Evolutionary conservation across 2,329 filamentous ascomycete species (phyloP).

Genomic region (Magnaporthiopsis incrustans): DNA sequence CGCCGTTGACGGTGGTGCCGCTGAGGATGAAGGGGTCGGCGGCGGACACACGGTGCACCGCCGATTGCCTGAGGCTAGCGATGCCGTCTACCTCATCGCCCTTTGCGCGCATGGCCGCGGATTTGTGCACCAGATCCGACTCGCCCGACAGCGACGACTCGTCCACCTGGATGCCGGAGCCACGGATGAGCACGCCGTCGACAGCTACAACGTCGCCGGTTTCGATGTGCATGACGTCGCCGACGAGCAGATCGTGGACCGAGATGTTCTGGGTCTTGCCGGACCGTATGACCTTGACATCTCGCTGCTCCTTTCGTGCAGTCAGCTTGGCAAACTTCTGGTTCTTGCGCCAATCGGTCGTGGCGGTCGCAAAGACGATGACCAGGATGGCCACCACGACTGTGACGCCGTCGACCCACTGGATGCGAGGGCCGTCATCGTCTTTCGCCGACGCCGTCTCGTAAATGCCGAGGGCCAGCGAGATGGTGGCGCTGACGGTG

Average conservation of each 20-base stretch:
- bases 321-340: constrained; percentile 52
- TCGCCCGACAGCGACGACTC: constrained; percentile 64
- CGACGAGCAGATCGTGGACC: constrained; percentile 55
- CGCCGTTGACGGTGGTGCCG: constrained; percentile 45
- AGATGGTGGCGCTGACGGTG: constrained; percentile 6
- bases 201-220: constrained; percentile 60
- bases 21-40: constrained; percentile 60
- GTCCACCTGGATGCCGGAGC: constrained; percentile 59
- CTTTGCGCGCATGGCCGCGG: constrained; percentile 30
- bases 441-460: neutral
- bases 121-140: constrained; percentile 62
- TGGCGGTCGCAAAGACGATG: constrained; percentile 48
- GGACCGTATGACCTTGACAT: constrained; percentile 55
- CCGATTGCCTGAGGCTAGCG: constrained; percentile 12
- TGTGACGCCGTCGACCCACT: constrained; percentile 9
- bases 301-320: constrained; percentile 48
- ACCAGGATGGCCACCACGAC: constrained; percentile 7
- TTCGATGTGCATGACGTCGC: constrained; percentile 58
- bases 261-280: constrained; percentile 53
- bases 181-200: constrained; percentile 57
- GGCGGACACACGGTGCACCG: constrained; percentile 21
- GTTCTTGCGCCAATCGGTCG: constrained; percentile 58
- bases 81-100: constrained; percentile 19
- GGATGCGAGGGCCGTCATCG: constrained; percentile 1
- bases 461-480: constrained; percentile 9